Conservation (phyloP, 352 stramenopile species). For the Globisporangium alternatum region DNA sequence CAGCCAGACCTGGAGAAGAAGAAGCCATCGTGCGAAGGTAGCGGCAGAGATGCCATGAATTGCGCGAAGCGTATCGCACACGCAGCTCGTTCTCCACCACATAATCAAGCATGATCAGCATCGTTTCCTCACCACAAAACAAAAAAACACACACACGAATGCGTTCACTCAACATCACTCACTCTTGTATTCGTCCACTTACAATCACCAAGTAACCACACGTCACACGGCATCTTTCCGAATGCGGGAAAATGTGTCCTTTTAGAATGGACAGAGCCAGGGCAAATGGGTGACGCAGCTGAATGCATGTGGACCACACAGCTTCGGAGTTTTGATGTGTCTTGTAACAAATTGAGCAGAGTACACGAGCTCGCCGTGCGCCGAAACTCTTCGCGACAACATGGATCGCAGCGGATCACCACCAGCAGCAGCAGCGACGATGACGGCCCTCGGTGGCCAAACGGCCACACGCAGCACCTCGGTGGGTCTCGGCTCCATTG, state of each 20-base stretch:
- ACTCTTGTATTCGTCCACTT: slow-evolving; percentile 5
- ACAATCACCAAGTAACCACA: slow-evolving; percentile 21
- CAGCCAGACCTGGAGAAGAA: background rate
- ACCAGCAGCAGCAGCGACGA: background rate
- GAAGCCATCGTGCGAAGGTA: background rate
- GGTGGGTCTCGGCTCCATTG: slow-evolving; percentile 32
- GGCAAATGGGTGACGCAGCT: background rate
- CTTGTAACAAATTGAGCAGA: no score
- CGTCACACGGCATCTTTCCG: slow-evolving; percentile 23
- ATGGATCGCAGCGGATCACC: background rate
- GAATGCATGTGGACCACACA: background rate
- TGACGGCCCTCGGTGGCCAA: background rate
- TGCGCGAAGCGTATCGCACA: background rate
- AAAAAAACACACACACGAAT: no score
- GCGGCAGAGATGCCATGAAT: background rate
- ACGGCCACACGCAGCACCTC: background rate
- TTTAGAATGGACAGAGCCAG: background rate
- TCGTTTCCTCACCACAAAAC: background rate
- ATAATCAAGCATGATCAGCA: background rate
- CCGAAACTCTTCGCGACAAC: background rate
- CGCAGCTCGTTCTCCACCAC: background rate
- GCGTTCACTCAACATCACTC: background rate
- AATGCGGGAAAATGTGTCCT: slow-evolving; percentile 8
- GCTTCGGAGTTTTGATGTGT: no score
- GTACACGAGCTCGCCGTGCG: no score